A percentile compares a stretch with the other conserved stretches of the same genome.
Evolutionary conservation across 2,329 filamentous ascomycete genomes (phyloP).

Genomic region (Colletotrichum incanum): DNA sequence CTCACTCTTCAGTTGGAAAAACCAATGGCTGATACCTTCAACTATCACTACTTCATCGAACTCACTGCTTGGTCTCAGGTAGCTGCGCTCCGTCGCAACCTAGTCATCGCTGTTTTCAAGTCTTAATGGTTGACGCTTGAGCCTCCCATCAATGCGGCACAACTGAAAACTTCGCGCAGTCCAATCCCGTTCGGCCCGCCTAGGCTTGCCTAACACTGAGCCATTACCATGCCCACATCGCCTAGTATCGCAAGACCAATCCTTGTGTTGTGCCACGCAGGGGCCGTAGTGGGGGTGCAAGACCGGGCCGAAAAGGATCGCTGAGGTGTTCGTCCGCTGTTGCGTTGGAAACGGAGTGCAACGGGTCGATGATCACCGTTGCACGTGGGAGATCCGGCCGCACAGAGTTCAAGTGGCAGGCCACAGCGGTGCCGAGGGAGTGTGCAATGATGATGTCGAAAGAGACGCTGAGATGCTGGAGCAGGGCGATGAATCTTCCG

Average conservation of each 20-base stretch:
- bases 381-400: slow-evolving; percentile 27
- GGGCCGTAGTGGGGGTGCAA: slow-evolving; percentile 14
- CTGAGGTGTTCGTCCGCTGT: slow-evolving; percentile 14
- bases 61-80: slow-evolving; percentile 18
- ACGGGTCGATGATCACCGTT: slow-evolving; percentile 23
- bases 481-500: slow-evolving; percentile 26
- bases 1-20: slow-evolving; percentile 16
- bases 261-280: slow-evolving; percentile 32
- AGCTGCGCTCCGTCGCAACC: slow-evolving; percentile 8
- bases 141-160: slow-evolving; percentile 9
- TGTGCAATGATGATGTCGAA: slow-evolving; percentile 20
- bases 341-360: slow-evolving; percentile 10
- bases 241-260: slow-evolving; percentile 1
- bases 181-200: slow-evolving; percentile 13
- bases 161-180: slow-evolving; percentile 21
- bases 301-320: slow-evolving; percentile 2
- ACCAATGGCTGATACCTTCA: slow-evolving; percentile 13
- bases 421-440: slow-evolving; percentile 25
- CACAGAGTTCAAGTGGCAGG: slow-evolving; percentile 23
- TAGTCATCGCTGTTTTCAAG: slow-evolving; percentile 22
- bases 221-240: slow-evolving; percentile 16
- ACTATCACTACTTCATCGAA: slow-evolving; percentile 18
- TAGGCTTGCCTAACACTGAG: slow-evolving; percentile 2
- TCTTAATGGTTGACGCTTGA: slow-evolving; percentile 14
- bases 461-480: slow-evolving; percentile 15